These are phyloP conservation scores for Amaranthus hypochondriacus DNA, from an alignment of 148 eudicot species.

Conservation along the genomic window DNA sequence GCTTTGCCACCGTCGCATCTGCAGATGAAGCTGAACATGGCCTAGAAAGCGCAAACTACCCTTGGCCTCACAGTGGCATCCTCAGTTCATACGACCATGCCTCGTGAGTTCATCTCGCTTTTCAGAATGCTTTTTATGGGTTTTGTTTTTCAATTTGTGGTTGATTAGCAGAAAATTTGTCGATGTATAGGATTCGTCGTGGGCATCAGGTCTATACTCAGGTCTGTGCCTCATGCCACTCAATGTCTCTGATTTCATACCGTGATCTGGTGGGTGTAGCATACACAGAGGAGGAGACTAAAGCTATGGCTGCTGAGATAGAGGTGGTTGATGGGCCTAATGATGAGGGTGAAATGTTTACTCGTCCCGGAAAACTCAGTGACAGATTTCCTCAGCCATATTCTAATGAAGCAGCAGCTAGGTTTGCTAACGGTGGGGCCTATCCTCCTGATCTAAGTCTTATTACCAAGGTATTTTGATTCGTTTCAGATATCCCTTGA, in stretches of 20 bases:
- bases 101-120: conserved; percentile 46
- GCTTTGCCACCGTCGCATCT: conserved; percentile 49
- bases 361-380: conserved; percentile 65
- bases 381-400: conserved; percentile 73
- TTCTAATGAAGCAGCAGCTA: conserved; percentile 65
- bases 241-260: conserved; percentile 63
- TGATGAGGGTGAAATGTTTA: conserved; percentile 78
- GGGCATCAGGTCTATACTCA: conserved; percentile 74
- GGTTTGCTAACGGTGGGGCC: conserved; percentile 91
- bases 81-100: conserved; percentile 89
- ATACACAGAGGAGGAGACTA: conserved; percentile 73
- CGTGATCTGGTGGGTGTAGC: conserved; percentile 75
- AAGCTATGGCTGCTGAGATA: conserved; percentile 74
- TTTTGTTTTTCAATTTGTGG: no score
- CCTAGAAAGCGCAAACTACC: conserved; percentile 50
- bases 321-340: conserved; percentile 79
- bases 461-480: conserved; percentile 49
- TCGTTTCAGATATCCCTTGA: no score
- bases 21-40: conserved; percentile 86
- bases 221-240: conserved; percentile 84
- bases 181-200: conserved; percentile 49
- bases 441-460: conserved; percentile 92
- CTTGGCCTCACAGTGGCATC: conserved; percentile 83
- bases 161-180: no score
- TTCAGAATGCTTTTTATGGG: background rate